These are phyloP conservation scores for Parsonsia alboflavescens DNA, from an alignment of 257 asterid species.

Conservation along the genomic window DNA sequence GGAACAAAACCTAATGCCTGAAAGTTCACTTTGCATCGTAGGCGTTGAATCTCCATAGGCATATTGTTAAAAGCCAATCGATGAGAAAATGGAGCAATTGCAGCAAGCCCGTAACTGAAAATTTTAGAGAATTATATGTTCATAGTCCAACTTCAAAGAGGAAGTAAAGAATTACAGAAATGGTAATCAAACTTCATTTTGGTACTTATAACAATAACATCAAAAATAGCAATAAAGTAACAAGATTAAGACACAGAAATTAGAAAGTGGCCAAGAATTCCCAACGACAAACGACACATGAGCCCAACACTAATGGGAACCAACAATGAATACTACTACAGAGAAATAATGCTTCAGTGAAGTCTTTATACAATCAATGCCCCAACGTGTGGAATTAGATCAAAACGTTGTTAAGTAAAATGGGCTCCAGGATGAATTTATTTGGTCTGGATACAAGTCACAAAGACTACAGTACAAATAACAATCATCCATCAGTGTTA, in stretches of 20 bases:
- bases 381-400: not conserved
- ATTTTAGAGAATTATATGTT: constrained; percentile 1
- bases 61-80: constrained; percentile 85
- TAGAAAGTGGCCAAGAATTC: not conserved
- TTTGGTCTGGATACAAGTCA: not conserved
- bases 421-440: not conserved
- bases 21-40: constrained; percentile 95
- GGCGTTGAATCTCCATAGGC: constrained; percentile 87
- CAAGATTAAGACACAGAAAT: not conserved
- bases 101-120: constrained; percentile 89
- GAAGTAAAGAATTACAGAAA: too few relatives aligned
- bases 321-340: not conserved
- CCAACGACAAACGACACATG: not conserved
- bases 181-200: not conserved
- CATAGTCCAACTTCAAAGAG: not conserved
- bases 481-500: not conserved
- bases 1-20: constrained; percentile 86
- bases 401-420: not conserved
- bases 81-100: constrained; percentile 94
- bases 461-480: not conserved
- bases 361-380: not conserved
- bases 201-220: not conserved
- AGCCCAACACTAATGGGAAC: not conserved
- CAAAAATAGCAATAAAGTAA: not conserved
- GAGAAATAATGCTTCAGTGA: not conserved